A percentile compares a stretch with the other conserved stretches of the same genome.
These are phyloP conservation scores for Dryadomyces quercus-mongolicae DNA, from an alignment of 2,329 filamentous ascomycete species.

Conservation along the genomic window DNA sequence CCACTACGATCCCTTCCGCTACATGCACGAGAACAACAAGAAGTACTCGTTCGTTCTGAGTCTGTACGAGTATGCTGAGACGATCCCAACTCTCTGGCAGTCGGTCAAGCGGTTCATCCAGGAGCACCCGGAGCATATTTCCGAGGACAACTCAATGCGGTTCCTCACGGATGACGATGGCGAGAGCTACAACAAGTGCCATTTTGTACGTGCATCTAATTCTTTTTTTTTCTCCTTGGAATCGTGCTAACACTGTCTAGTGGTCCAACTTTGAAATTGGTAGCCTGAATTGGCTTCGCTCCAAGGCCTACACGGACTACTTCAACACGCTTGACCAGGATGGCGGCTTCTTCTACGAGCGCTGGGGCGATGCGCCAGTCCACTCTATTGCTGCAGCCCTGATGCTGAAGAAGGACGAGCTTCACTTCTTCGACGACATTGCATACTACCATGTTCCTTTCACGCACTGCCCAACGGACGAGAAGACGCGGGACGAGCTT, in stretches of 20 bases:
- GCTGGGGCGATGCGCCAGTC: conserved; percentile 94
- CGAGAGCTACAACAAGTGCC: conserved; percentile 90
- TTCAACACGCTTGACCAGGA: conserved; percentile 81
- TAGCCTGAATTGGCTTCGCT: conserved; percentile 85
- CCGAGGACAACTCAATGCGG: conserved; percentile 70
- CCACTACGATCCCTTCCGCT: conserved; percentile 90
- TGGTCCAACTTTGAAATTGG: conserved; percentile 99
- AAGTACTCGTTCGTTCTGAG: conserved; percentile 97
- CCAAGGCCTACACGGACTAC: conserved; percentile 78
- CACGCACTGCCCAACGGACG: conserved; percentile 89
- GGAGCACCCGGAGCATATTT: conserved; percentile 79
- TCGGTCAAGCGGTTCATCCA: conserved; percentile 90
- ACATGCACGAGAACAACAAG: conserved; percentile 91
- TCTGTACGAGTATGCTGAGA: conserved; percentile 92
- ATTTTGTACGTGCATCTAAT: conserved; percentile 59
- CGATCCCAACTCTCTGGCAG: conserved; percentile 92
- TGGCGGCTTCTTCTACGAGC: conserved; percentile 97
- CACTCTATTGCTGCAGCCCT: conserved; percentile 92
- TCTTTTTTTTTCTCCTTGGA: not conserved
- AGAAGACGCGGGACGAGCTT: conserved; percentile 70
- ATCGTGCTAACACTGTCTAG: conserved; percentile 29
- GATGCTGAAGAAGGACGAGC: conserved; percentile 80
- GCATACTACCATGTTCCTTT: conserved; percentile 97
- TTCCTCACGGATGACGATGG: conserved; percentile 90
- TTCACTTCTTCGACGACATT: conserved; percentile 99